Evolutionary conservation across 2,329 filamentous ascomycete species (phyloP).

Genomic region (Akanthomyces lecanii): DNA sequence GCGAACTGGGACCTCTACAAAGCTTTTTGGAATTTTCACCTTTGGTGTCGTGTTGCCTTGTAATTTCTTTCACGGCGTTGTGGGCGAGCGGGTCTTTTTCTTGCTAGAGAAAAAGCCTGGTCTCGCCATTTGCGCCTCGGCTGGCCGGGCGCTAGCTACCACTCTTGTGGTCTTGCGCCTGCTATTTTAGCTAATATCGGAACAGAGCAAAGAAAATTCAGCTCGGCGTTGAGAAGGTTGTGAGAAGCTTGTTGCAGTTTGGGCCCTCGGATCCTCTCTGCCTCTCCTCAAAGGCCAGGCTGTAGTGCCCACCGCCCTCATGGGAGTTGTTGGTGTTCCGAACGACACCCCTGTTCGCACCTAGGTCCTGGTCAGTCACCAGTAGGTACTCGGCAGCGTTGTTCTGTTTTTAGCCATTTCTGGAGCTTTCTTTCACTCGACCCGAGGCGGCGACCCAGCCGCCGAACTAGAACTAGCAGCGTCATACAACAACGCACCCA

Average conservation of each 20-base stretch:
- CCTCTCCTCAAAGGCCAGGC: background rate
- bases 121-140: constrained; percentile 1
- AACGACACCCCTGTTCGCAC: background rate
- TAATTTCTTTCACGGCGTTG: background rate
- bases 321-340: background rate
- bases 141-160: background rate
- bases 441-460: background rate
- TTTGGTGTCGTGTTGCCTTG: background rate
- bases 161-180: background rate
- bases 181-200: too few relatives aligned
- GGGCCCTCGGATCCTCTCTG: background rate
- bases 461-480: background rate
- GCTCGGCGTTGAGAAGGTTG: background rate
- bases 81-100: constrained; percentile 1
- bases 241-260: background rate
- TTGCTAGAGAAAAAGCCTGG: background rate
- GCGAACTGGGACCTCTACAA: too few relatives aligned
- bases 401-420: constrained; percentile 5
- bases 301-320: background rate
- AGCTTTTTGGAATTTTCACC: too few relatives aligned
- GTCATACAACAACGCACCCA: background rate
- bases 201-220: too few relatives aligned
- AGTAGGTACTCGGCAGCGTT: background rate
- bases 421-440: background rate
- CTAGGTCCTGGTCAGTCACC: background rate